A percentile compares a stretch with the other conserved stretches of the same genome.
Conservation (phyloP, 495 filamentous ascomycete species). For the Penicillium cataractarum region DNA sequence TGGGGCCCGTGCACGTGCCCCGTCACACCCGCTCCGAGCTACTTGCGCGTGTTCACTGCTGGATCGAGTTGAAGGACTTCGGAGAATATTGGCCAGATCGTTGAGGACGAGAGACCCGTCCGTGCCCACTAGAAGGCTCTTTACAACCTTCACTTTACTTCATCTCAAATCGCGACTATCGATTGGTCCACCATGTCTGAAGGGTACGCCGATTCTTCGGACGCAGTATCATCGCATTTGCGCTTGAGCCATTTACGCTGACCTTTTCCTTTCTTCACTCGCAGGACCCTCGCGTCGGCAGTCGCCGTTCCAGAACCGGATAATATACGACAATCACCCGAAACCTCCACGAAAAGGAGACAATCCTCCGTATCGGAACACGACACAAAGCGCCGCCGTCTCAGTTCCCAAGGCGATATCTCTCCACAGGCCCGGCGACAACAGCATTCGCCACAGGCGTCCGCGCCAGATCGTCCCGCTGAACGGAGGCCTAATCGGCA, state of each 20-base stretch:
- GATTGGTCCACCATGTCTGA: slow-evolving; percentile 32
- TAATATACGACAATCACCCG: slow-evolving; percentile 31
- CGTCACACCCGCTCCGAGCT: slow-evolving; percentile 1
- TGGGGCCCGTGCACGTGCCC: slow-evolving; percentile 27
- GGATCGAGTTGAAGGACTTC: neutral
- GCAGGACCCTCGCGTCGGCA: slow-evolving; percentile 62
- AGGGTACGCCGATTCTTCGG: slow-evolving; percentile 26
- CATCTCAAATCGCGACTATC: neutral
- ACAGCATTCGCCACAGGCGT: slow-evolving; percentile 16
- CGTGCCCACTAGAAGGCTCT: neutral
- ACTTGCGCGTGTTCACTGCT: neutral
- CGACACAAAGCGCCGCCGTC: slow-evolving; percentile 58
- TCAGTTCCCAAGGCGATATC: slow-evolving; percentile 39
- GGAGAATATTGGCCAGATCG: neutral
- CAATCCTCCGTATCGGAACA: slow-evolving; percentile 59
- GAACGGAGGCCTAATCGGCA: slow-evolving; percentile 52
- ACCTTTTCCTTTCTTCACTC: neutral
- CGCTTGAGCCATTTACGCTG: slow-evolving; percentile 9
- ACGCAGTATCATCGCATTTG: neutral
- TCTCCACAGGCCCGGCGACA: slow-evolving; percentile 23
- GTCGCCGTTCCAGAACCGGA: slow-evolving; percentile 63
- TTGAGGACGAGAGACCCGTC: neutral
- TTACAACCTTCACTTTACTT: neutral
- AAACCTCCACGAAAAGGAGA: slow-evolving; percentile 55
- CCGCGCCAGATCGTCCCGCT: slow-evolving; percentile 34